Evolutionary conservation across 208 protist species (phyloP), one percentile per base, ranked within the genome.

Genomic region (Vickermania spadyakhi): DNA sequence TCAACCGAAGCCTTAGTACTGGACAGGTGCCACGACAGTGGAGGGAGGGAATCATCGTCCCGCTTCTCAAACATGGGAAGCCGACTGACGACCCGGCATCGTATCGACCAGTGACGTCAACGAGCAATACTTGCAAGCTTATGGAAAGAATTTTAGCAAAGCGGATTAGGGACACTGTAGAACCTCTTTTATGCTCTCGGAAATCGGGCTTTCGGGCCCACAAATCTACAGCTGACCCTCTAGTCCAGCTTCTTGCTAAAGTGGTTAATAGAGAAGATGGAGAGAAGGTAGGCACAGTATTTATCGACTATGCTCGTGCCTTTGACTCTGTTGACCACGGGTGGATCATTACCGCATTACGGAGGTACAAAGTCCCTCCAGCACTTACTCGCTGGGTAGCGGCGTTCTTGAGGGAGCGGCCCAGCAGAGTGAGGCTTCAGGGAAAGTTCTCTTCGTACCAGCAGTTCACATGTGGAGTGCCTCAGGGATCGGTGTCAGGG

Each of bases 251-350:
- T 13, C 4, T 31, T 3, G 28, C 56, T 2, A 22, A n/a, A 2
- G 14, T 59, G 4, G n/a, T 14, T 4, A n/a, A 28, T 28, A n/a
- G 31, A 0, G 18, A 25, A 25, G 1, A 54, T n/a, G 28, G 28
- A 23, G 31, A 55, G 18, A 26, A 60, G 0, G 62, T 66, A 31
- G 65, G 55, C 23, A 57, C 61, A 7, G 72, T 65, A 0, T 72
- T 77, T 21, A 69, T 77, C 28, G 66, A 72, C 55, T 68, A 69
- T 49, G 53, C 72, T 49, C 14, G 56, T 0, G 64, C 70, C 4
- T 76, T 76, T 56, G 65, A n/a, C n/a, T n/a, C n/a, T n/a, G n/a
- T n/a, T n/a, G n/a, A n/a, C 70, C 52, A 72, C 28, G 58, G 53
- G 28, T 50, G 61, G 26, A 72, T 72, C 25, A 22, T 76, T 0